These are phyloP conservation scores for Arctium lappa DNA, from an alignment of 129 eudicot species.

Conservation along the genomic window DNA sequence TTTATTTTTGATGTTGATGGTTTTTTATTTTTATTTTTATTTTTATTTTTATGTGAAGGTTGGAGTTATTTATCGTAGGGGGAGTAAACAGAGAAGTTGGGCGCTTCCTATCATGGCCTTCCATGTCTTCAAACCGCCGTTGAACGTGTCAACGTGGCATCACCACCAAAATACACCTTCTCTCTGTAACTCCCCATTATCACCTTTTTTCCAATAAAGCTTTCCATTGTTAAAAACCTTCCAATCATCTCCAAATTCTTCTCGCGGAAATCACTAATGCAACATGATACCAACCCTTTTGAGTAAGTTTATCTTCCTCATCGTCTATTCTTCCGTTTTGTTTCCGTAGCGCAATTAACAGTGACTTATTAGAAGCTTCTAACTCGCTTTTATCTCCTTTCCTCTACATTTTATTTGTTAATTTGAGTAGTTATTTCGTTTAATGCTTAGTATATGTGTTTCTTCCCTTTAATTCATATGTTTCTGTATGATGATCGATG, in stretches of 20 bases:
- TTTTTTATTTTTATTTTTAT: too few species aligned
- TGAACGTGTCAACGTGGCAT: slow-evolving; percentile 31
- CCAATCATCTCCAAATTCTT: neutral
- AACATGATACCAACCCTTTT: neutral
- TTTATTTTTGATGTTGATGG: too few species aligned
- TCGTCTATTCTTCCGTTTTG: neutral
- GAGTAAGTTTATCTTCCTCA: neutral
- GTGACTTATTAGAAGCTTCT: neutral
- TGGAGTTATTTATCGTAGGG: too few species aligned
- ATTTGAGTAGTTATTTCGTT: neutral
- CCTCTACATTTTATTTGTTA: neutral
- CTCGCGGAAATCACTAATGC: neutral
- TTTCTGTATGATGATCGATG: slow-evolving; percentile 6
- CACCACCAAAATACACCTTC: neutral
- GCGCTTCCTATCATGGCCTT: slow-evolving; percentile 1
- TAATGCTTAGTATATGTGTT: neutral
- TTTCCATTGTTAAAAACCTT: neutral
- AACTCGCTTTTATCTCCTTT: neutral
- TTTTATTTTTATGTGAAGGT: too few species aligned
- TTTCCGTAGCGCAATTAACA: neutral
- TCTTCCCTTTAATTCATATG: neutral
- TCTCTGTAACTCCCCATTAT: slow-evolving; percentile 1
- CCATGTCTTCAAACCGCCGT: slow-evolving; percentile 21
- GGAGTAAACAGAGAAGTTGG: neutral
- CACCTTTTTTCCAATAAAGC: neutral